Base-by-base conservation (phyloP, 441 rosid species). In the Hura crepitans region DNA sequence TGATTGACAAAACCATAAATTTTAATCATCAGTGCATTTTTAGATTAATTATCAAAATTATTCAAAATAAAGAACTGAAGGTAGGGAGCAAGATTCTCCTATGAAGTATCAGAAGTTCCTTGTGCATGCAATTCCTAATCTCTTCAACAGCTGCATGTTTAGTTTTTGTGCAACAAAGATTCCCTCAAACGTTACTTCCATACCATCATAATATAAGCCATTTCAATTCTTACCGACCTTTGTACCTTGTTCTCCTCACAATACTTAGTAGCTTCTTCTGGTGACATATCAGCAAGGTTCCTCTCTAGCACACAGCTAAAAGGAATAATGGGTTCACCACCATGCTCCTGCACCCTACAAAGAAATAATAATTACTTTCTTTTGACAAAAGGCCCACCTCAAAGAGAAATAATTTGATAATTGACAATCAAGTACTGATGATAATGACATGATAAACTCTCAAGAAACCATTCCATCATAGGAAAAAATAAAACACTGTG, bases 231-330 rank as follows among this genome's bases (percentile, higher is more conserved):
- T 43, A 85, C 93, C 65, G 76, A 95, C 99, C 98, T 92, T 85
- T 91, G 98, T 65, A 92, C 64, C 77, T 95, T 90, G 88, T 90
- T 92, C 85, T 95, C 99, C 88, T 89, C 96, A 4, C 99, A 95
- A 78, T 95, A 95, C 77, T 86, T 87, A 62, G 85, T 83, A 17
- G 87, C 89, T 80, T 92, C 96, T 62, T 86, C 87, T 61, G 87
- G 89, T 37, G 79, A 57, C 88, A 91, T 79, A 84, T 96, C 99
- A 70, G 92, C 84, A 55, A 96, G 89, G 76, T 73, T 89, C 80
- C 87, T 89, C 78, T 96, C 99, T 56, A 92, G 80, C 31, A 50
- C 83, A 75, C 92, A 86, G 53, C 99, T 93, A 75, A 96, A 96
- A 75, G 99, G 99, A 83, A 96, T 91, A 80, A 96, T 93, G 57